Percentiles rank a stretch among this genome's conserved stretches.
Conservation (phyloP, 2,329 filamentous ascomycete species). For the Paraphaeosphaeria minitans region DNA sequence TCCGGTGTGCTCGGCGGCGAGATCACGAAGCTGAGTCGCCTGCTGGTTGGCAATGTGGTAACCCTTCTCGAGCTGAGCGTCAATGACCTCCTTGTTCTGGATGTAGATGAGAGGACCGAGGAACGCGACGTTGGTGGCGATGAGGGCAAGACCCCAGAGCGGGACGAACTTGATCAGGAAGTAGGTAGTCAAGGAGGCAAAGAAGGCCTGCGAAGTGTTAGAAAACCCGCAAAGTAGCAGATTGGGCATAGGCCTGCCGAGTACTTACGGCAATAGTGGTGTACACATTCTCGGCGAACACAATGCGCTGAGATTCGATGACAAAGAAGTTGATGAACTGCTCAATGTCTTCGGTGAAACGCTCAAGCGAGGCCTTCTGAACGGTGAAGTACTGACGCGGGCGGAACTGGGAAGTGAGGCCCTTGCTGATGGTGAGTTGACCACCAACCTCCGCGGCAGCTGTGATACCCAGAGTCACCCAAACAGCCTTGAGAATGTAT, state of each 20-base stretch:
- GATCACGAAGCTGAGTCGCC: conserved; percentile 63
- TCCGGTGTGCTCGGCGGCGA: conserved; percentile 64
- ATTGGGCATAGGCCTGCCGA: too few relatives aligned
- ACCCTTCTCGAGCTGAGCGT: conserved; percentile 62
- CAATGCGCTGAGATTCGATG: conserved; percentile 69
- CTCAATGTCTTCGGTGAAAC: conserved; percentile 64
- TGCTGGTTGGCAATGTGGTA: conserved; percentile 60
- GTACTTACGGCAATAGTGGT: conserved; percentile 63
- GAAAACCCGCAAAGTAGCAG: neutral
- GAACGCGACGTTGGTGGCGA: conserved; percentile 62
- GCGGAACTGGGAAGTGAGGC: conserved; percentile 65
- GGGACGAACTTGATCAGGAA: conserved; percentile 69
- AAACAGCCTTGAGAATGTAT: conserved; percentile 65
- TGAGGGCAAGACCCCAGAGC: conserved; percentile 66
- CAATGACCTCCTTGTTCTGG: conserved; percentile 68
- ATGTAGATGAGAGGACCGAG: conserved; percentile 67
- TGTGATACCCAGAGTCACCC: conserved; percentile 63
- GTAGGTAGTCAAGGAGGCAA: conserved; percentile 64
- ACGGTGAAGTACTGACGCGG: conserved; percentile 70
- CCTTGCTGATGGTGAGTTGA: conserved; percentile 60
- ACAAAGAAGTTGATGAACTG: conserved; percentile 72
- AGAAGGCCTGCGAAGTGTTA: conserved; percentile 57
- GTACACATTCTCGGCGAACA: conserved; percentile 69
- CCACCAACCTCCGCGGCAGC: conserved; percentile 63
- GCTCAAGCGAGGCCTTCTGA: conserved; percentile 67